Evolutionary conservation across 495 filamentous ascomycete genomes (phyloP), one percentile per base, ranked within the genome.

Genomic region (Daldinia childiae): DNA sequence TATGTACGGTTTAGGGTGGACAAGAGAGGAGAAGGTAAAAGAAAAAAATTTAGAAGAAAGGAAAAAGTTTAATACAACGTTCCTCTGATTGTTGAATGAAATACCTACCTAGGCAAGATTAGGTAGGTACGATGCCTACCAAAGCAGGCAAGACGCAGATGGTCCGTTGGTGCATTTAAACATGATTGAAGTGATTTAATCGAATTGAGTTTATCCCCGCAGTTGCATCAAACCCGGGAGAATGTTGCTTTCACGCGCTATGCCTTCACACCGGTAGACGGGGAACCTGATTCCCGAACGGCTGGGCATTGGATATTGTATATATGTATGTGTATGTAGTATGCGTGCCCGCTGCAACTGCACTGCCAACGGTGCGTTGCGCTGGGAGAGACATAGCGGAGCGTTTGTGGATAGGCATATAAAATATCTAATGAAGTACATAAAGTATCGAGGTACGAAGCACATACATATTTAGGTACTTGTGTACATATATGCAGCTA

Each of bases 231-330:
- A 41, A n/a, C 39, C 50, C 64, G 63, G 69, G 45, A 62, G 58
- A 62, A 67, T 61, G 61, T 62, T 34, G 41, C 52, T 51, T 54
- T 56, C 15, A 59, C 30, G 30, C 27, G 14, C 14, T 21, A 60
- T 17, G 24, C 15, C 38, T 60, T 27, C 57, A 60, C 38, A 43
- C 57, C 24, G 36, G 38, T 60, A 60, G 39, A 36, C 56, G 39
- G 45, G 62, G 51, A 59, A 66, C 62, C 52, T 67, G 69, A 57
- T 68, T 72, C 69, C 69, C 69, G 59, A 72, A 58, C 64, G 60
- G 60, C 64, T 72, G 69, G 69, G 66, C 64, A 58, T 61, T 66
- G 69, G 58, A 67, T 59, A 48, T 48, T 52, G 8, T 54, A 14
- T n/a, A 17, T 29, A 54, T 30, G 8, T 45, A 45, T 19, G 41